Conservation (phyloP, 306 rosid species). For the Vicia villosa region DNA sequence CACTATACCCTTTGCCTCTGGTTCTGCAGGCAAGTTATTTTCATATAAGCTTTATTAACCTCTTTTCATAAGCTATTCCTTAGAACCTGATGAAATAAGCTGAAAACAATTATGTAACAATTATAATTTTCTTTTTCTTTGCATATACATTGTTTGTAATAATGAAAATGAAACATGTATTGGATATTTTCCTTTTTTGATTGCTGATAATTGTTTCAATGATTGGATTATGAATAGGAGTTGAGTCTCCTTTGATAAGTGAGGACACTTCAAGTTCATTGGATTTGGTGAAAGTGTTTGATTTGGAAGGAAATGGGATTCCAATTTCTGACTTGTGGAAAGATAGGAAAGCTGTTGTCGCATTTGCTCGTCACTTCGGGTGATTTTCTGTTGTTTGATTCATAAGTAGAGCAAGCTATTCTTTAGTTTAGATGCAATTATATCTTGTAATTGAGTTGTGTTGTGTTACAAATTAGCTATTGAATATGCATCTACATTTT, state of each 20-base stretch:
- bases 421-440: neutral
- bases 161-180: neutral
- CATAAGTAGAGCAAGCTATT: neutral
- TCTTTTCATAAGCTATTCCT: neutral
- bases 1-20: slow-evolving; percentile 48
- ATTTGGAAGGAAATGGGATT: slow-evolving; percentile 77
- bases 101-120: neutral
- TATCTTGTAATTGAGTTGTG: slow-evolving; percentile 29
- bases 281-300: slow-evolving; percentile 72
- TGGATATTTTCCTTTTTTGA: neutral
- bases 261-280: slow-evolving; percentile 50
- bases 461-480: slow-evolving; percentile 17
- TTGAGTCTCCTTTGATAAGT: slow-evolving; percentile 45
- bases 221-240: slow-evolving; percentile 51
- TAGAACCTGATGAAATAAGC: neutral
- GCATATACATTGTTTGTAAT: neutral
- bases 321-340: slow-evolving; percentile 90
- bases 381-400: slow-evolving; percentile 31
- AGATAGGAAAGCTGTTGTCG: slow-evolving; percentile 85
- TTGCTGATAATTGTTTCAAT: neutral
- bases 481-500: slow-evolving; percentile 14
- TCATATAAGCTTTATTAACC: no score
- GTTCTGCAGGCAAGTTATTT: slow-evolving; percentile 50
- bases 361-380: slow-evolving; percentile 98
- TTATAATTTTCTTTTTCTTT: neutral